Evolutionary conservation across 148 eudicot genomes (phyloP).

Genomic region (Rhododendron griersonianum): DNA sequence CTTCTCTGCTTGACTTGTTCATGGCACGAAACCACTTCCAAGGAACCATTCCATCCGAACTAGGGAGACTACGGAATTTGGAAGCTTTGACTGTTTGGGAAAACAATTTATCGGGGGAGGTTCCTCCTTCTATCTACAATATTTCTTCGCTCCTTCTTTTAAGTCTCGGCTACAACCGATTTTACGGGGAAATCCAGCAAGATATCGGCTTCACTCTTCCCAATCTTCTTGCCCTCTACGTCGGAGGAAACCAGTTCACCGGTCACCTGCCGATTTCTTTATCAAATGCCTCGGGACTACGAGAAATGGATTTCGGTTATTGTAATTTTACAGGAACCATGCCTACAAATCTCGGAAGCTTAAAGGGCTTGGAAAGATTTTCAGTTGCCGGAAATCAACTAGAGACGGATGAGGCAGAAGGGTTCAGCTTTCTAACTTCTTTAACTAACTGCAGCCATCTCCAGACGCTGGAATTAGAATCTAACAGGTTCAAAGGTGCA

Average conservation of each 20-base stretch:
- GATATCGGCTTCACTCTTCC: constrained; percentile 10
- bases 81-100: no score
- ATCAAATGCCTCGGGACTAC: constrained; percentile 12
- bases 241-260: constrained; percentile 1
- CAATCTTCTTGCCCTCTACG: neutral
- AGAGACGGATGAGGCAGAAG: no score
- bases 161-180: fast-evolving
- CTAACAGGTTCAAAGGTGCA: neutral
- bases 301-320: fast-evolving
- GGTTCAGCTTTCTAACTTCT: no score
- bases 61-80: neutral
- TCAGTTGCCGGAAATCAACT: fast-evolving
- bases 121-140: neutral
- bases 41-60: neutral
- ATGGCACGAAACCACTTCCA: neutral
- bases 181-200: neutral
- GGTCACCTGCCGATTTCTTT: constrained; percentile 14
- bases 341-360: no score
- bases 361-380: fast-evolving
- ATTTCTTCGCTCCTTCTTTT: neutral
- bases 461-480: fast-evolving
- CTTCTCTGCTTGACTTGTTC: neutral
- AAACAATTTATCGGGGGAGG: neutral
- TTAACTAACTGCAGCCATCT: no score
- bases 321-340: no score